Percentiles rank a stretch among this genome's conserved stretches.
These are phyloP conservation scores for Eimeria falciformis DNA, from an alignment of 169 alveolate genomes.

Conservation along the genomic window DNA sequence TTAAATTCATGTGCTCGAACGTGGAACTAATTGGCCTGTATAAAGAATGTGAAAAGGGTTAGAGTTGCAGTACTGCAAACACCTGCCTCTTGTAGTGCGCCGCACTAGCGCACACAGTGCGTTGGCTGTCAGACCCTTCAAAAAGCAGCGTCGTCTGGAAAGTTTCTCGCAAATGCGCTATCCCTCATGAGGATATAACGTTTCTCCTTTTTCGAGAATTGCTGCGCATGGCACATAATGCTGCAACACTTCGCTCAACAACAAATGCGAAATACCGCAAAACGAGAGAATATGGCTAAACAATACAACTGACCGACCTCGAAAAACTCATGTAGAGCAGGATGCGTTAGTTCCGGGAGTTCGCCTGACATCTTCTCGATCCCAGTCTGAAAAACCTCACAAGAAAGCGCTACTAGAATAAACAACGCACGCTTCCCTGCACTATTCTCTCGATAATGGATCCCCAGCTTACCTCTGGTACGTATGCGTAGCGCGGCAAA, in stretches of 20 bases:
- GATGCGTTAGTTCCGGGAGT: slow-evolving; percentile 12
- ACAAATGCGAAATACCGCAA: not conserved
- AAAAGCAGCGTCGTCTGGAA: not conserved
- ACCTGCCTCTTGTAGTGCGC: too few relatives aligned
- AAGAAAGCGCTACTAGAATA: not conserved
- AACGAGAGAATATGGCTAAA: not conserved
- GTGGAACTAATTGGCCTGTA: too few relatives aligned
- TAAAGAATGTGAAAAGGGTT: too few relatives aligned
- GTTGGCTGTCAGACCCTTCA: not conserved
- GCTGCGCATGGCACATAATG: not conserved
- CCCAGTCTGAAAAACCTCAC: slow-evolving; percentile 27
- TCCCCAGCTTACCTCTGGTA: slow-evolving; percentile 64
- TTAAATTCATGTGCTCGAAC: too few relatives aligned
- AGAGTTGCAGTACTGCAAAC: too few relatives aligned
- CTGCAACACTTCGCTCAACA: not conserved
- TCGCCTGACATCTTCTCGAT: not conserved
- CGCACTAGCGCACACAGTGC: too few relatives aligned
- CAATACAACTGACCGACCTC: not conserved
- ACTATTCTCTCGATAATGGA: not conserved
- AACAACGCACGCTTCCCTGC: not conserved
- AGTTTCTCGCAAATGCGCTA: not conserved
- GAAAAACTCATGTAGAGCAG: not conserved
- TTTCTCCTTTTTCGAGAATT: not conserved
- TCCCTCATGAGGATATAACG: not conserved
- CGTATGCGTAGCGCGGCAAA: slow-evolving; percentile 66